Evolutionary conservation across 441 rosid genomes (phyloP), one percentile per base, ranked within the genome.

Genomic region (Gossypium aridum): DNA sequence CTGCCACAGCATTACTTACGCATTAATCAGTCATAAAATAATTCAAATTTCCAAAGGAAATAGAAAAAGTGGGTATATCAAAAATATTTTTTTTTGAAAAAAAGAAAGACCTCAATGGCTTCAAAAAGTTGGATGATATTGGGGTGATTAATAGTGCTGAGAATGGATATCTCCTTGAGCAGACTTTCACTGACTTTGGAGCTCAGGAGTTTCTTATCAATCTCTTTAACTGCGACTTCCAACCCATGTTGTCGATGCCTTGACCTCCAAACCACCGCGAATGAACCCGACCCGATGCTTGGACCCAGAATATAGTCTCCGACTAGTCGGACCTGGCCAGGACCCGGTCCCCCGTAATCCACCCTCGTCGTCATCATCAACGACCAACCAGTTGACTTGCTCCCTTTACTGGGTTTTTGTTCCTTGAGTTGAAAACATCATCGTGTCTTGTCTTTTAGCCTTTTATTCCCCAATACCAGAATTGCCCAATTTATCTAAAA

Each of bases 71-170:
- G 34, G 60, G 62, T 34, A 28, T 51, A 70, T 3, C 16, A 22
- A 55, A 26, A 43, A 10, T 43, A 43, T 2, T 10, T 43, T 10
- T 9, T 43, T 43, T 43, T 8, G 10, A 19, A 10, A 49, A 7
- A n/a, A 59, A 34, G 20, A 2, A 49, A 64, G 1, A 91, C 96
- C 96, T 90, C 85, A 71, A 88, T 76, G 12, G 89, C 85, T 79
- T 92, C 91, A 22, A 85, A 86, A 49, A 92, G 87, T 39, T 87
- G 87, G 75, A 91, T 84, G 74, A 92, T 89, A 74, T 90, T 92
- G 64, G 97, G 97, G 72, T 92, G 97, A 86, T 83, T 69, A 69
- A 91, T 90, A 19, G 96, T 89, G 39, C 93, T 87, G 49, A 92
- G 94, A 68, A 89, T 89, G 20, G 90, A 87, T 84, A 92, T 87